Evolutionary conservation across 176 grass and related monocot species (phyloP).

Genomic region (Neostapfia colusana): DNA sequence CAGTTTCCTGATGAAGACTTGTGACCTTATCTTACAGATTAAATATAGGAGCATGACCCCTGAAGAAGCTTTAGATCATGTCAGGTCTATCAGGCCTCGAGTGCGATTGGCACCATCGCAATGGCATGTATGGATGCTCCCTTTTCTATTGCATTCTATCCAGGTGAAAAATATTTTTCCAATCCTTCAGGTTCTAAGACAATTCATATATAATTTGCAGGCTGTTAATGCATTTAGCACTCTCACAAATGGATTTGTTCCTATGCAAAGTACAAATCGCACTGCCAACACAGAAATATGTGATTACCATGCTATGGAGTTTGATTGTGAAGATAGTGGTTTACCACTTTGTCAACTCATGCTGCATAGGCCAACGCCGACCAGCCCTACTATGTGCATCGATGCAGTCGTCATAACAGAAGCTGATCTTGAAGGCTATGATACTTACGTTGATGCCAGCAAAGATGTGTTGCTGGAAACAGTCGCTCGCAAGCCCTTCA

Average conservation of each 20-base stretch:
- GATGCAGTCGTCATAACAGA: constrained; percentile 72
- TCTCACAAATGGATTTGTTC: constrained; percentile 39
- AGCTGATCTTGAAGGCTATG: constrained; percentile 86
- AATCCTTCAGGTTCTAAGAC: not conserved
- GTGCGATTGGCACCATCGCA: constrained; percentile 85
- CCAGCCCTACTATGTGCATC: constrained; percentile 31
- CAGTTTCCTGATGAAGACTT: constrained; percentile 17
- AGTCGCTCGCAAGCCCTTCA: constrained; percentile 52
- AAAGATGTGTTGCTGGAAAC: constrained; percentile 39
- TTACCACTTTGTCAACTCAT: constrained; percentile 53
- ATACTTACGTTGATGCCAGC: constrained; percentile 37
- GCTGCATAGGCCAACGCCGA: constrained; percentile 40
- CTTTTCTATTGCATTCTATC: constrained; percentile 12
- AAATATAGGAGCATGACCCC: constrained; percentile 82
- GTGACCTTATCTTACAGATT: constrained; percentile 48
- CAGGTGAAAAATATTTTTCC: not conserved
- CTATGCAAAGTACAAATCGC: constrained; percentile 30
- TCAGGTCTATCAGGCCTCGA: constrained; percentile 79
- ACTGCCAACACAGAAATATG: constrained; percentile 21
- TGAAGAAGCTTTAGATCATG: constrained; percentile 76
- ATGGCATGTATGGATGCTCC: constrained; percentile 61
- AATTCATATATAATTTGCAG: constrained; percentile 44
- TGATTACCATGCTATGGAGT: constrained; percentile 37
- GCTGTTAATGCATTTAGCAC: constrained; percentile 68
- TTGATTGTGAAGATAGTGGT: constrained; percentile 49